Base-by-base conservation (phyloP, 2,329 filamentous ascomycete species). In the Furcasterigmium sp. region DNA sequence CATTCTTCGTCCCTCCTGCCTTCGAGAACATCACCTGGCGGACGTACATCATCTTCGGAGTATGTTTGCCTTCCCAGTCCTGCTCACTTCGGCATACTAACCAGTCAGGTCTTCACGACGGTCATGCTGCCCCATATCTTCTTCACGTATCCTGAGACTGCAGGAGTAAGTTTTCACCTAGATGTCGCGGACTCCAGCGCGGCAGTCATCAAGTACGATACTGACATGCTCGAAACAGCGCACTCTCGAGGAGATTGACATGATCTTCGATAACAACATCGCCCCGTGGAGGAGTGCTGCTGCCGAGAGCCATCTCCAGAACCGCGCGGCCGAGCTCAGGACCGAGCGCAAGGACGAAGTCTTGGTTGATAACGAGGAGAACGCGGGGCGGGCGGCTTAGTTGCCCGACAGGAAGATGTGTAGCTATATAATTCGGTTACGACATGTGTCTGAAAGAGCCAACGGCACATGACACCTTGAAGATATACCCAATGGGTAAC, bases 1-100 rank as follows among this genome's bases (percentile, higher is more conserved):
- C 66, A 4, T 72, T 67, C 48, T 73, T 74, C 42, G 68, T 72
- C 1, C 71, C 70, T 1, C 64, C 68, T 6, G 39, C 39, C 6
- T 36, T 41, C 11, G 30, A 35, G 20, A 36, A 36, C 8, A 35
- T 36, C 11, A 21, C 14, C 3, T 41, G 39, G 39, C 19, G 30
- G 19, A 41, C 39, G 29, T 41, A 26, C 23, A 26, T 26, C 23
- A 26, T 26, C 23, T 26, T 26, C 23, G 23, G n/a, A n/a, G 39
- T 28, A 19, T 8, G 14, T 4, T 8, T 8, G 6, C 11, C 13
- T 4, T 9, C 29, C 5, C n/a, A 13, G 28, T 23, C 5, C n/a
- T 11, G 5, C 18, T 15, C 5, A 2, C 8, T 18, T 34, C n/a
- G n/a, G 11, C 11, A 26, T 26, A 11, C 39, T 36, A 15, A 35